Evolutionary conservation across 345 rosid genomes (phyloP).

Genomic region (Citrus glauca): DNA sequence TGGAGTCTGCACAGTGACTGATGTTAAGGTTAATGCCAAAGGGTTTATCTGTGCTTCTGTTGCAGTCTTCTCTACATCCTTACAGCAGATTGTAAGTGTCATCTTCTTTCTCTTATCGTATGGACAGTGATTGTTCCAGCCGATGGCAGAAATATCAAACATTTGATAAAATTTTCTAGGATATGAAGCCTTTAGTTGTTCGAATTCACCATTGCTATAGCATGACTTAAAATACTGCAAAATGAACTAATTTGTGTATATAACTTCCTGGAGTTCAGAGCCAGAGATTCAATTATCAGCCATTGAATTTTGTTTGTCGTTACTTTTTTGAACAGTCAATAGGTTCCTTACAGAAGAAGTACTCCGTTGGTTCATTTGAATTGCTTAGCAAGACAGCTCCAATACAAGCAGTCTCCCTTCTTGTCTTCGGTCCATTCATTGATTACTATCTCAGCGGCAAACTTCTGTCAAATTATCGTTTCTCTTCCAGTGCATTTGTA

Average conservation of each 20-base stretch:
- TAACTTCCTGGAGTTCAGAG: not conserved
- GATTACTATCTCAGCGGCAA: constrained; percentile 67
- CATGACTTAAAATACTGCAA: too few species aligned
- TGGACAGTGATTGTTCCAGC: not conserved
- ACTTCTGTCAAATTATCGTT: constrained; percentile 54
- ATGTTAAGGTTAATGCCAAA: constrained; percentile 85
- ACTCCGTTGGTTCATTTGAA: constrained; percentile 91
- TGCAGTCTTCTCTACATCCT: constrained; percentile 80
- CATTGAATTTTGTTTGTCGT: constrained; percentile 7
- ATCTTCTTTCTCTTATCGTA: not conserved
- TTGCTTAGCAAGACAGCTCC: constrained; percentile 93
- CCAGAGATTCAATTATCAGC: not conserved
- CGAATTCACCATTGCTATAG: not conserved
- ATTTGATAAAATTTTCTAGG: not conserved
- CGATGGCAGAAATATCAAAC: not conserved
- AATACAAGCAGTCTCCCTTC: constrained; percentile 88
- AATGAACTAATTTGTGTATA: too few species aligned
- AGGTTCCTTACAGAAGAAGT: constrained; percentile 88
- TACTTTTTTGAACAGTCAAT: constrained; percentile 53
- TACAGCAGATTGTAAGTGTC: constrained; percentile 87
- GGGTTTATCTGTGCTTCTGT: constrained; percentile 78
- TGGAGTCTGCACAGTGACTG: constrained; percentile 92
- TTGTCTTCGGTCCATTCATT: constrained; percentile 74
- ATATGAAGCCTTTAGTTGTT: not conserved
- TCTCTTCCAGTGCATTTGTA: constrained; percentile 68